Base-by-base conservation (phyloP, 148 eudicot species). In the Rhododendron kiyosumense region DNA sequence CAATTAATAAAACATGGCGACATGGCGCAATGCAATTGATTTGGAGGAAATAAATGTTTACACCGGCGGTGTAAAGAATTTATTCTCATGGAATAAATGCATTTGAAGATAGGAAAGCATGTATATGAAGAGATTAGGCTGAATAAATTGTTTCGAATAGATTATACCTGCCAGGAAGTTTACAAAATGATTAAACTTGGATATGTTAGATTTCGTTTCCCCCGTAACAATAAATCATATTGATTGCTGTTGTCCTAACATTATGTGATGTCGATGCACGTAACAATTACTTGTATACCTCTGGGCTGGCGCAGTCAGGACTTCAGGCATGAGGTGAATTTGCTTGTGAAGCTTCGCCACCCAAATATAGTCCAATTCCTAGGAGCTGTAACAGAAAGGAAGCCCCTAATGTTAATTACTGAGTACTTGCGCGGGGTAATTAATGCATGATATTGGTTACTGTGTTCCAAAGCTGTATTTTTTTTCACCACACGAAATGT, bases 291-390 rank as follows among this genome's bases (percentile, higher is more conserved):
- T 76, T 51, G 28, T 51, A 57, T 24, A 82, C 78, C 76, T 79
- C 54, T 71, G 84, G 81, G 81, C 63, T 86, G 81, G 41, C 86
- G 77, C 93, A 97, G 99, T 87, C 98, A 97, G 95, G 98, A 97
- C 91, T 97, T 97, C 92, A 92, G 99, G 92, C 98, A 97, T 85
- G 99, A 95, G 93, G 99, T 97, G 86, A 93, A 90, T 88, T 92
- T 95, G 92, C 93, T 97, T 54, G 99, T 97, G 88, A 97, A 97
- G 90, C 98, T 97, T 86, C 99, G 99, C 82, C 99, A 96, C 90
- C 99, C 99, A 73, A 97, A 97, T 87, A 93, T 97, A 85, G 99
- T 97, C 86, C 99, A 97, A 82, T 97, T 97, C 84, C 96, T 97
- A 86, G 99, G 99, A 93, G 99, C 99, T 77, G 98, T 94, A 85